Evolutionary conservation across 2,329 filamentous ascomycete species (phyloP).

Genomic region (Monosporascus sp.): DNA sequence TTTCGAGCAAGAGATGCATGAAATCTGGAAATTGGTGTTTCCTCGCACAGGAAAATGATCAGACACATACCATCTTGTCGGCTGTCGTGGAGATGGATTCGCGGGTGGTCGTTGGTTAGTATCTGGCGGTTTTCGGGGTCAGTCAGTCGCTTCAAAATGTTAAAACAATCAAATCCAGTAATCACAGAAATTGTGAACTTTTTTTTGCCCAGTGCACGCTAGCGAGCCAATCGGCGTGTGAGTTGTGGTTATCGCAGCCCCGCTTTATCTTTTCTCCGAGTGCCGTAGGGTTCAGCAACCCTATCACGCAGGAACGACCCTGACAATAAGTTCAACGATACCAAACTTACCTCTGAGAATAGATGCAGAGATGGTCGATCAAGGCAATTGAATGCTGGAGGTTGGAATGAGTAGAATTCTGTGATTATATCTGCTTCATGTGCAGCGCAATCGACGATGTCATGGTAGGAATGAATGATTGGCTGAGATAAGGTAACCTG

Average conservation of each 20-base stretch:
- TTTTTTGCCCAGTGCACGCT: neutral
- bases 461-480: neutral
- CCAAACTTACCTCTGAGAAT: neutral
- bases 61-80: slow-evolving; percentile 51
- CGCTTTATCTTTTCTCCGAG: neutral
- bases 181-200: slow-evolving; percentile 1
- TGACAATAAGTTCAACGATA: too few species aligned
- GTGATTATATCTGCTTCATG: neutral
- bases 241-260: neutral
- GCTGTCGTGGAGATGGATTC: slow-evolving; percentile 47
- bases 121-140: slow-evolving; percentile 34
- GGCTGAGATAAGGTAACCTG: neutral
- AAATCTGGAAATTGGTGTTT: neutral
- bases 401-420: neutral
- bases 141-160: slow-evolving; percentile 39
- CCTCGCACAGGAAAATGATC: neutral
- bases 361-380: neutral
- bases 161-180: slow-evolving; percentile 19
- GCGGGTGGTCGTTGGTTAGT: slow-evolving; percentile 44
- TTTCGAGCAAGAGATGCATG: neutral
- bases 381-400: neutral
- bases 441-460: neutral
- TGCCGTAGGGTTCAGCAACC: neutral
- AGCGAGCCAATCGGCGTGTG: neutral
- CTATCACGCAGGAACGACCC: neutral